Evolutionary conservation across 352 stramenopile species (phyloP), one percentile per base, ranked within the genome.

Genomic region (Pythium rishiriense): DNA sequence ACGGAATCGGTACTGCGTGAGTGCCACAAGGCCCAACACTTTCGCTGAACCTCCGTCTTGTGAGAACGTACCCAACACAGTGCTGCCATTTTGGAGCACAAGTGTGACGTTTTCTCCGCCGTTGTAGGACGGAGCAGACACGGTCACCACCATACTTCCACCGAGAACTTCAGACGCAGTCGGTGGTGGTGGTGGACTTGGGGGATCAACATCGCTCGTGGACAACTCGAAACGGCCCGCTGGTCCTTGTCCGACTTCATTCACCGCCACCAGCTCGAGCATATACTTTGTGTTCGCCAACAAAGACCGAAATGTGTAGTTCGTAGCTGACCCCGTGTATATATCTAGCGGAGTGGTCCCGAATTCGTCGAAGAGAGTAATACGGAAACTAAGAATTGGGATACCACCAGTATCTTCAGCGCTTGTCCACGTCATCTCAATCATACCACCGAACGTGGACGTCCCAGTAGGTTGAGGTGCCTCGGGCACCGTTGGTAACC

Each of bases 341-440:
- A 21, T 25, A n/a, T 21, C 47, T 25, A 68, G 31, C 22, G n/a
- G 9, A 1, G 26, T 48, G 1, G 7, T 21, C 15, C 25, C 48
- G 15, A 28, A 25, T 28, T 4, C 21, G 22, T 65, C 43, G 6
- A 58, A 35, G 4, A 79, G 39, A 0, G 29, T 56, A 8, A 79
- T 48, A 4, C 56, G 19, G n/a, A 81, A 90, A 19, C 48, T 54
- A 6, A 51, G 53, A 11, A 83, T 62, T 0, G 67, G 48, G 3
- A 77, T 64, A 1, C 83, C 83, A 4, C 83, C 83, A 0, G 73
- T 79, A 50, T 86, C 68, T 33, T 73, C 62, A 1, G 78, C 59
- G 28, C 41, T 39, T 12, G 41, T 26, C 83, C 77, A 90, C 3
- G 56, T 54, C 6, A 85, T 71, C 54, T 79, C 64, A 6, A 92